Evolutionary conservation across 2,329 filamentous ascomycete genomes (phyloP).

Genomic region (Cytospora mali): DNA sequence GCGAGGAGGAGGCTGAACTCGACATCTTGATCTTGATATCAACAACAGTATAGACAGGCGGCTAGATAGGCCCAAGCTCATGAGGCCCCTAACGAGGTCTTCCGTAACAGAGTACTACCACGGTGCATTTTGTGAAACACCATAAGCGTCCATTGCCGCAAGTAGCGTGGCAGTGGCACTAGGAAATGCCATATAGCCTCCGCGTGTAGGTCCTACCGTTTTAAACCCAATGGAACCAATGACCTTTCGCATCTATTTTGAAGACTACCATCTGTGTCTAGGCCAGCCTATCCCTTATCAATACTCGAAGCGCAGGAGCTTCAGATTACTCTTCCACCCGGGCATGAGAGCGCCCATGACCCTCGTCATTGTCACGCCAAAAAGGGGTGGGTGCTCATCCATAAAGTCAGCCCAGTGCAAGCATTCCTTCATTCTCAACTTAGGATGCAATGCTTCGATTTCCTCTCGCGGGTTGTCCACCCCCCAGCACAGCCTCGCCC

Average conservation of each 20-base stretch:
- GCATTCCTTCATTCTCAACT: slow-evolving; percentile 13
- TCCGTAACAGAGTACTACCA: not conserved
- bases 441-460: slow-evolving; percentile 9
- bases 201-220: too few species aligned
- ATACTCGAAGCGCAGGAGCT: slow-evolving; percentile 10
- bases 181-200: too few species aligned
- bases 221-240: not conserved
- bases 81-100: too few species aligned
- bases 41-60: not conserved
- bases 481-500: slow-evolving; percentile 7
- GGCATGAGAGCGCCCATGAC: slow-evolving; percentile 6
- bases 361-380: slow-evolving; percentile 1
- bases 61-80: not conserved
- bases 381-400: slow-evolving; percentile 13
- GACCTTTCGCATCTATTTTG: not conserved
- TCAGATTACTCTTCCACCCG: slow-evolving; percentile 9
- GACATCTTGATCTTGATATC: not conserved
- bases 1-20: not conserved
- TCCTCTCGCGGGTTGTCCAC: slow-evolving; percentile 8
- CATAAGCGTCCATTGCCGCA: not conserved
- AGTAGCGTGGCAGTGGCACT: not conserved
- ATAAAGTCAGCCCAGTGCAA: slow-evolving; percentile 20
- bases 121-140: not conserved
- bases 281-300: not conserved
- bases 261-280: not conserved